These are phyloP conservation scores for Quercus tomentella DNA, from an alignment of 331 rosid genomes.

Conservation along the genomic window DNA sequence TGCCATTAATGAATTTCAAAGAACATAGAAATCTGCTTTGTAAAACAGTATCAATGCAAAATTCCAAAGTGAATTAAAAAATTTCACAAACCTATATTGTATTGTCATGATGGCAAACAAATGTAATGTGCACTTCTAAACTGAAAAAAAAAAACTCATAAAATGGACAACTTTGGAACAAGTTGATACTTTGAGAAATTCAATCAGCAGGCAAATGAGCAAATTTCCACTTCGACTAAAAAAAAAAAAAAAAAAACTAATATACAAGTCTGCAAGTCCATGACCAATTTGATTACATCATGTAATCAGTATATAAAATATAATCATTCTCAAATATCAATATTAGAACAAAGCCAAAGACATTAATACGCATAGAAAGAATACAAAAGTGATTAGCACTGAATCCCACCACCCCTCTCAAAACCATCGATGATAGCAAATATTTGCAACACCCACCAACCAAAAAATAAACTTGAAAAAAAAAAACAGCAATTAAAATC, in stretches of 20 bases:
- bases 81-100: neutral
- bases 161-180: neutral
- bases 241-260: neutral
- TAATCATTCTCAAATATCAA: neutral
- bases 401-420: neutral
- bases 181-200: neutral
- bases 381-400: neutral
- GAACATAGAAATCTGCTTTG: neutral
- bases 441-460: constrained; percentile 12
- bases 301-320: neutral
- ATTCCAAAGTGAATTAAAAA: neutral
- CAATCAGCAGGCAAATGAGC: neutral
- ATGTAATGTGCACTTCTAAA: neutral
- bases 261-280: constrained; percentile 27
- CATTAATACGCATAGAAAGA: neutral
- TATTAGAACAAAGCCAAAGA: neutral
- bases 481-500: constrained; percentile 7
- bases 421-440: neutral
- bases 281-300: constrained; percentile 3
- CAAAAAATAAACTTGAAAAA: constrained; percentile 6
- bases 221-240: neutral
- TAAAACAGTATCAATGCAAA: neutral
- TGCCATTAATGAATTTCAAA: neutral
- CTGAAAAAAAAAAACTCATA: neutral
- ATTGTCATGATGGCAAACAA: neutral